Percentiles rank a stretch among this genome's conserved stretches.
Evolutionary conservation across 2,329 filamentous ascomycete species (phyloP).

Genomic region (Neodidymelliopsis sp.): DNA sequence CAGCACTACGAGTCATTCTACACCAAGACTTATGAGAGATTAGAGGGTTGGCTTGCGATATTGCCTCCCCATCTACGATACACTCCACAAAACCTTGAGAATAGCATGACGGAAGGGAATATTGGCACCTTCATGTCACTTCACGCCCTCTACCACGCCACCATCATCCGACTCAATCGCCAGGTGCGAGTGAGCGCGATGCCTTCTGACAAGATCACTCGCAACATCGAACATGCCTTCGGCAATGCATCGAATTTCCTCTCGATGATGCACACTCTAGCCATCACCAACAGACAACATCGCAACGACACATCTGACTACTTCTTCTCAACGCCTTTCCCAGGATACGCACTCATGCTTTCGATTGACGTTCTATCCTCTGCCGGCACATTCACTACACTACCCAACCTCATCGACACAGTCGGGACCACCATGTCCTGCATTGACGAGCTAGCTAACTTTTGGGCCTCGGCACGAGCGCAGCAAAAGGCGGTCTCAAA

Average conservation of each 20-base stretch:
- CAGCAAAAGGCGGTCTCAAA: conserved; percentile 60
- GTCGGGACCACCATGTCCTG: conserved; percentile 62
- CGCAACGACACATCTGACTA: conserved; percentile 43
- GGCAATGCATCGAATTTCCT: conserved; percentile 40
- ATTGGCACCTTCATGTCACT: conserved; percentile 68
- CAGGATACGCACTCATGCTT: conserved; percentile 67
- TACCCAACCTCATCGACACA: conserved; percentile 63
- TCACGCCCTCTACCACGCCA: conserved; percentile 71
- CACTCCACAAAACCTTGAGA: conserved; percentile 64
- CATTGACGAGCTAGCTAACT: conserved; percentile 63
- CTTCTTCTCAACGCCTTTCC: conserved; percentile 62
- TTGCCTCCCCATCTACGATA: conserved; percentile 65
- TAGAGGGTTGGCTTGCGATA: conserved; percentile 66
- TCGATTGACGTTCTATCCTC: conserved; percentile 73
- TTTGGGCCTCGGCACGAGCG: conserved; percentile 66
- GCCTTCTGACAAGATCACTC: conserved; percentile 35
- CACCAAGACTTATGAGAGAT: conserved; percentile 57
- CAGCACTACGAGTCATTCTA: conserved; percentile 61
- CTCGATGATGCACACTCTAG: conserved; percentile 44
- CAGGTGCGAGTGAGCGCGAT: conserved; percentile 53
- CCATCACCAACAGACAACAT: conserved; percentile 34
- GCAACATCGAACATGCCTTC: conserved; percentile 43
- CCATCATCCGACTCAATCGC: conserved; percentile 70
- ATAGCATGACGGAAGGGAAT: conserved; percentile 61
- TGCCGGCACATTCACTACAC: conserved; percentile 53